Base-by-base conservation (phyloP, 495 filamentous ascomycete genomes). In the Xylaria longipes region DNA sequence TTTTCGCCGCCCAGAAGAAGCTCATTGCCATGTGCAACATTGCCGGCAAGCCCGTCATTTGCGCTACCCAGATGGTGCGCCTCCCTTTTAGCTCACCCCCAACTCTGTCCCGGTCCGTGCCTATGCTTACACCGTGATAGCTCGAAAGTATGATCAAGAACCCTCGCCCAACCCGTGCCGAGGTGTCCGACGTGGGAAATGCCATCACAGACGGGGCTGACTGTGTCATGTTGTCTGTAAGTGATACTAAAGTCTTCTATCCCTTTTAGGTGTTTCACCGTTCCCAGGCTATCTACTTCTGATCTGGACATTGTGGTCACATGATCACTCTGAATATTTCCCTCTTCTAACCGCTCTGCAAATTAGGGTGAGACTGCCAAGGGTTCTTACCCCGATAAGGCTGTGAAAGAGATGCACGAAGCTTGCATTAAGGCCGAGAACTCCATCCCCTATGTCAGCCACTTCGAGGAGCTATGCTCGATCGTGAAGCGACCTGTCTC, bases 21-120 rank as follows among this genome's bases (percentile, higher is more conserved):
- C 95, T 99, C 92, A 98, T 98, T 84, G 94, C 95, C 81, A 98
- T 98, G 91, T 98, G 97, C 89, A 99, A 99, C 88, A 92, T 98
- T 79, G 95, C 95, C 76, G 96, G 97, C 81, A 99, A 99, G 89
- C 96, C 96, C 72, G 93, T 94, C 79, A 97, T 98, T 80, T 97
- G 95, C 82, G 93, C 93, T 63, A 87, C 84, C 9, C 84, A 87
- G 75, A 87, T 87, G 84, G 69, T 71, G 12, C 6, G 62, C 25
- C 2, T 17, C 33, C 57, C 39, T 43, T 33, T 37, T 31, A 27
- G 6, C 12, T 37, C 35, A 20, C 15, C 3, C 11, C 25, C 22
- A 22, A 17, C 7, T 31, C 15, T 22, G 8, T 20, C 14, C 37
- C 17, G 0, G 2, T 29, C 1, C 77, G 92, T 39, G 91, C 94